These are phyloP conservation scores for Tulasnella sp. DNA, from an alignment of 768 basidiomycete species.

Conservation along the genomic window DNA sequence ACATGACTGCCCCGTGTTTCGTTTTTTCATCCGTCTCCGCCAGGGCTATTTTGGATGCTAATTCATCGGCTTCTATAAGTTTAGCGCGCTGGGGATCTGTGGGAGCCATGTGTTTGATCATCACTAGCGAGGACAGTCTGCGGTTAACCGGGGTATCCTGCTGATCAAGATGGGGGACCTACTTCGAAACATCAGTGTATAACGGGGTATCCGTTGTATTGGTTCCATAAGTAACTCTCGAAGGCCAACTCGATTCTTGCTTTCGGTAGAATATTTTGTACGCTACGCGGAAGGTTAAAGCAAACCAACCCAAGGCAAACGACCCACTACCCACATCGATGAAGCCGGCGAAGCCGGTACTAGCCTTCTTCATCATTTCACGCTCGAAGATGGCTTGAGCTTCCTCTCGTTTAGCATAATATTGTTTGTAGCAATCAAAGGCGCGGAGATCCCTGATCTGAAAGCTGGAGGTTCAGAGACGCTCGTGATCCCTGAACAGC, in stretches of 20 bases:
- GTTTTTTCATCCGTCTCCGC: constrained; percentile 91
- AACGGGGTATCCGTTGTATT: constrained; percentile 88
- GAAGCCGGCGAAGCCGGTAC: constrained; percentile 62
- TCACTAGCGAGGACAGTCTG: constrained; percentile 31
- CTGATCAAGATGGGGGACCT: not conserved
- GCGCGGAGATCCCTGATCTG: constrained; percentile 66
- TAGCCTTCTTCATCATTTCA: constrained; percentile 66
- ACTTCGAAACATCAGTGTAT: constrained; percentile 77
- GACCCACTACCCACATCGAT: constrained; percentile 50
- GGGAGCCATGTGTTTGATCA: constrained; percentile 79
- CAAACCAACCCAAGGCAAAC: constrained; percentile 15
- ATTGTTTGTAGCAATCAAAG: constrained; percentile 85
- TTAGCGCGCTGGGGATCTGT: constrained; percentile 66
- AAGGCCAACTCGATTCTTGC: constrained; percentile 66
- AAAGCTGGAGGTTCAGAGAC: not conserved
- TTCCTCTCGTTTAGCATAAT: constrained; percentile 86
- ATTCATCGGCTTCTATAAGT: constrained; percentile 70
- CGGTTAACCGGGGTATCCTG: not conserved
- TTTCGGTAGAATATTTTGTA: constrained; percentile 73
- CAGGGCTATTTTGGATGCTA: constrained; percentile 79
- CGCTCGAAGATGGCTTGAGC: constrained; percentile 79
- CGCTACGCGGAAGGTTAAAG: constrained; percentile 36
- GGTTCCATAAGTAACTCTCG: constrained; percentile 93
- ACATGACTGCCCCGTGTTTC: constrained; percentile 76
- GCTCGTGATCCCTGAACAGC: not conserved